phyloP scores from a whole-genome alignment of 2,329 filamentous ascomycete species.

The Penicillium polonicum region DNA sequence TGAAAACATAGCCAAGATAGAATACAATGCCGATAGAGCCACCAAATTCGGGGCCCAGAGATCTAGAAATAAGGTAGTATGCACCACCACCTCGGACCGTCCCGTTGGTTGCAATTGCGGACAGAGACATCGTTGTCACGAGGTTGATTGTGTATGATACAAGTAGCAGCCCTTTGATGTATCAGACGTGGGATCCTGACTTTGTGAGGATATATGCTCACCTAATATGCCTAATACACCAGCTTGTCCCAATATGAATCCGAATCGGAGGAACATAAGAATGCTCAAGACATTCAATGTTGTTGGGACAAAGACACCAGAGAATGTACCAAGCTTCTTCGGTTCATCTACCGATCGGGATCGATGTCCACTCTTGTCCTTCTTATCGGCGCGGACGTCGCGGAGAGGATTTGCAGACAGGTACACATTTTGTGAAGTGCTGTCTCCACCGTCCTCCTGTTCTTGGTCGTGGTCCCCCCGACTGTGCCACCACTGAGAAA shows the following conservation, averaged over 20 bases:
- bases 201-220: slow-evolving; percentile 40
- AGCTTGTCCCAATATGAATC: slow-evolving; percentile 76
- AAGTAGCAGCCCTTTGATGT: slow-evolving; percentile 62
- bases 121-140: slow-evolving; percentile 81
- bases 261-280: slow-evolving; percentile 88
- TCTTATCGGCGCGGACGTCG: slow-evolving; percentile 33
- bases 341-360: slow-evolving; percentile 30
- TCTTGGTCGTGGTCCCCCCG: slow-evolving; percentile 8
- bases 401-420: slow-evolving; percentile 23
- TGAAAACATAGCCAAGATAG: slow-evolving; percentile 85
- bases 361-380: slow-evolving; percentile 31
- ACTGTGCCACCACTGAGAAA: slow-evolving; percentile 30
- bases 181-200: slow-evolving; percentile 16
- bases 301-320: slow-evolving; percentile 83
- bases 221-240: slow-evolving; percentile 78
- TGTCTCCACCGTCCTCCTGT: slow-evolving; percentile 10
- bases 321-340: slow-evolving; percentile 72
- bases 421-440: slow-evolving; percentile 11
- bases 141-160: slow-evolving; percentile 77
- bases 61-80: slow-evolving; percentile 85
- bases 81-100: slow-evolving; percentile 84
- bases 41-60: slow-evolving; percentile 82
- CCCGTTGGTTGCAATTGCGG: slow-evolving; percentile 85
- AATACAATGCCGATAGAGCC: slow-evolving; percentile 86
- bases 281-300: slow-evolving; percentile 86